phyloP scores from a whole-genome alignment of 2,329 filamentous ascomycete genomes.

The Corynespora cassiicola region DNA sequence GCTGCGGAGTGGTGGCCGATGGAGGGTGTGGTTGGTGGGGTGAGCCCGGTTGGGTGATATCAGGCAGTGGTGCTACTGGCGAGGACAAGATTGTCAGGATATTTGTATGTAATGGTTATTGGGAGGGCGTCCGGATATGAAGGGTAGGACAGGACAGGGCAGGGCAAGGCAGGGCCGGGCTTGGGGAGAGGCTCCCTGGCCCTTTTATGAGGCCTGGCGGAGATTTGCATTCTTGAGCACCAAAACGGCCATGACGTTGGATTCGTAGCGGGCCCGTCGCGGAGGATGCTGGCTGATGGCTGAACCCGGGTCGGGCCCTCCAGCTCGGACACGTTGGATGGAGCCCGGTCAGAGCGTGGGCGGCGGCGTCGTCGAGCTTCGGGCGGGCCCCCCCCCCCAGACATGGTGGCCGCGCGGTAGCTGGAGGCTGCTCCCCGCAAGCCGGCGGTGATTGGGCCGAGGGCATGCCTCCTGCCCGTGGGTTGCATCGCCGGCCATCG shows the following conservation, averaged over 20 bases:
- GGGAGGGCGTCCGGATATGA: background rate
- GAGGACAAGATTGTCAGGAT: constrained; percentile 7
- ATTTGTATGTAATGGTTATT: constrained; percentile 3
- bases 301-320: constrained; percentile 20
- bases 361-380: constrained; percentile 15
- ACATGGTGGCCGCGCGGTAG: background rate
- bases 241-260: constrained; percentile 16
- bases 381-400: too few relatives aligned
- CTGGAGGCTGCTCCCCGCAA: constrained; percentile 3
- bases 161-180: background rate
- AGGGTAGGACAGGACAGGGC: too few relatives aligned
- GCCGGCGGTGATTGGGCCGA: constrained; percentile 1
- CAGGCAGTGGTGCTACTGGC: constrained; percentile 14
- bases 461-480: too few relatives aligned
- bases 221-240: constrained; percentile 22
- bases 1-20: constrained; percentile 16
- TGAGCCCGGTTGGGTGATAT: constrained; percentile 17
- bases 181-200: constrained; percentile 3
- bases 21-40: constrained; percentile 18
- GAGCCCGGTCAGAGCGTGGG: too few relatives aligned
- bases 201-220: constrained; percentile 16
- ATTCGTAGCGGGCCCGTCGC: background rate
- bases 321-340: too few relatives aligned
- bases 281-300: too few relatives aligned
- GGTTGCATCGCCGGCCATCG: constrained; percentile 24